Evolutionary conservation across 306 rosid genomes (phyloP), one percentile per base, ranked within the genome.

Genomic region (Acacia confusa): DNA sequence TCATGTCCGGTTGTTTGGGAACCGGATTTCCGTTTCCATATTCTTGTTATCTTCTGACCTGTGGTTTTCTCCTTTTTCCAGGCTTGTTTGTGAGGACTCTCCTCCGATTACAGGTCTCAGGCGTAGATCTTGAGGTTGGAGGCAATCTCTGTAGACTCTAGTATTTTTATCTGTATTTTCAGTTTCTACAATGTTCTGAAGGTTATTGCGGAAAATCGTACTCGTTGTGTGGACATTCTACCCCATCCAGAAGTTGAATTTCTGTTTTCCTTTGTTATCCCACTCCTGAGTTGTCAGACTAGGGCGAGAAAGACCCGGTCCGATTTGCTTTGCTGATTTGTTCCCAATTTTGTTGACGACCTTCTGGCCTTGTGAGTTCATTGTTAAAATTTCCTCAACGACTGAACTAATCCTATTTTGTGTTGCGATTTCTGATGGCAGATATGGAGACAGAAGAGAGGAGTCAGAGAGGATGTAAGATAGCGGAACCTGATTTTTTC

Each of bases 391-490:
- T 68, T 10, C 25, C 13, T 41, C 9, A 40, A 40, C 3, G 8
- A 10, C 36, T 50, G 61, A 78, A 77, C 73, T 38, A 43, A 8
- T 36, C 17, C 36, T 71, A 58, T 41, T 40, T 60, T 76, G 76
- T 50, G 16, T 27, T 74, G 52, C 50, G 41, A 22, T 47, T 60
- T 36, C 40, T 65, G 40, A 38, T 30, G 41, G 79, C 79, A 87
- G 90, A 45, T 38, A 88, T 92, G 94, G 94, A 90, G 79, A 89
- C 92, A 13, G 93, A 86, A 63, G 94, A 89, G 85, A 89, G 92
- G 73, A 89, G 85, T 85, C 89, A 88, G 81, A 86, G 88, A 53
- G 85, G 78, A 1, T 87, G 81, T 67, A 89, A 86, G 48, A 72
- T 79, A 34, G 79, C 85, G 17, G 94, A 92, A 79, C 90, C 92